Conservation (phyloP, 164 flowering plant genomes). For the Pachysandra terminalis region DNA sequence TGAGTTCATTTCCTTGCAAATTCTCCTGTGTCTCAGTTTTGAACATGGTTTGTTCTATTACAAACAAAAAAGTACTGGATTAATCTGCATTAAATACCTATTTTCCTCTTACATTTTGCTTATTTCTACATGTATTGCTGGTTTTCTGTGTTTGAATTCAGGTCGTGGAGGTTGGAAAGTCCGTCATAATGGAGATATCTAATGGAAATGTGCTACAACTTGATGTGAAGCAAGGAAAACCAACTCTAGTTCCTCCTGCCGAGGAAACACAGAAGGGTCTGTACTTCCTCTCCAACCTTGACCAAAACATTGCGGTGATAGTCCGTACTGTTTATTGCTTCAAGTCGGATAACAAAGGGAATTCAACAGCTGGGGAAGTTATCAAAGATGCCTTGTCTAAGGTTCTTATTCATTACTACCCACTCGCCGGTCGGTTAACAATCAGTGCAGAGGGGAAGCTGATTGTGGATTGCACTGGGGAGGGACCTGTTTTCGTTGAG, state of each 20-base stretch:
- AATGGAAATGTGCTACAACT: conserved; percentile 21
- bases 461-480: conserved; percentile 72
- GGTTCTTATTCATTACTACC: conserved; percentile 76
- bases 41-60: conserved; percentile 8
- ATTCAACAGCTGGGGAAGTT: conserved; percentile 48
- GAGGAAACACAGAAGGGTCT: conserved; percentile 51
- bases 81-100: conserved; percentile 1
- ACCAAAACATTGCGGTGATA: conserved; percentile 63
- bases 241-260: conserved; percentile 43
- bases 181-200: conserved; percentile 16
- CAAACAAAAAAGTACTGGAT: background rate
- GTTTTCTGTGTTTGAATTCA: conserved; percentile 3
- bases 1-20: background rate
- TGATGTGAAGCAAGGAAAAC: conserved; percentile 34
- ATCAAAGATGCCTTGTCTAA: conserved; percentile 64
- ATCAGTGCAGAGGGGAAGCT: conserved; percentile 75
- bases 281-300: conserved; percentile 59
- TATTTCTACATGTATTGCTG: conserved; percentile 2
- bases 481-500: conserved; percentile 83
- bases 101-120: background rate
- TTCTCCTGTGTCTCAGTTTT: background rate
- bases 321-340: conserved; percentile 62
- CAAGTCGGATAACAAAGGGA: conserved; percentile 44
- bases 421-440: conserved; percentile 65
- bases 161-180: conserved; percentile 14